A percentile compares a stretch with the other conserved stretches of the same genome.
phyloP scores from a whole-genome alignment of 2,329 filamentous ascomycete genomes.

The Phyllachora maydis region DNA sequence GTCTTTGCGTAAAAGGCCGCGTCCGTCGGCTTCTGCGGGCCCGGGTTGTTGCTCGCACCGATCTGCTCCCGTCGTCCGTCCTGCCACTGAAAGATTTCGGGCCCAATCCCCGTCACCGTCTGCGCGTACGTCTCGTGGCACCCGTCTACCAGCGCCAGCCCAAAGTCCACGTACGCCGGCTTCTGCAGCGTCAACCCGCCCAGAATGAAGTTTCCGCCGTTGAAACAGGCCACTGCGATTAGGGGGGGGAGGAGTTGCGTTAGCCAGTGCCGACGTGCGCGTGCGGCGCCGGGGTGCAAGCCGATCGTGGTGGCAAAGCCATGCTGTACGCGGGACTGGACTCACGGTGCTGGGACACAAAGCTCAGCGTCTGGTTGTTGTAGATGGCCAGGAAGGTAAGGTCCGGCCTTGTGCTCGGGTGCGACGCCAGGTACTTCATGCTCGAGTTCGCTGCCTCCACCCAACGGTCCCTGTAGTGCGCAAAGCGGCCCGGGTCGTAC shows the following conservation, averaged over 20 bases:
- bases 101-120: slow-evolving; percentile 56
- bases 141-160: slow-evolving; percentile 46
- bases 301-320: too few relatives aligned
- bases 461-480: slow-evolving; percentile 53
- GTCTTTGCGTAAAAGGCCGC: slow-evolving; percentile 38
- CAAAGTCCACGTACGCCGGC: slow-evolving; percentile 51
- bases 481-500: slow-evolving; percentile 48
- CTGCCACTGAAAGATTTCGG: slow-evolving; percentile 49
- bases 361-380: slow-evolving; percentile 19
- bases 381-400: slow-evolving; percentile 51
- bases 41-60: slow-evolving; percentile 17
- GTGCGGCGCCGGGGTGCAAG: too few relatives aligned
- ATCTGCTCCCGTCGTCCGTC: slow-evolving; percentile 14
- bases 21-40: slow-evolving; percentile 21
- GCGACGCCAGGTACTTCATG: slow-evolving; percentile 48
- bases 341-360: slow-evolving; percentile 28
- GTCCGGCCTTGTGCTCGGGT: slow-evolving; percentile 44
- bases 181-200: slow-evolving; percentile 49
- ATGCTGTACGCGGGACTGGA: too few relatives aligned
- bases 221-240: slow-evolving; percentile 51
- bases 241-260: too few relatives aligned
- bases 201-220: slow-evolving; percentile 70
- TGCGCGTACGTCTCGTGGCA: slow-evolving; percentile 55
- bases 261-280: too few relatives aligned
- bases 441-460: slow-evolving; percentile 53